Base-by-base conservation (phyloP, 805 yeast species). In the Priceomyces carsonii region DNA sequence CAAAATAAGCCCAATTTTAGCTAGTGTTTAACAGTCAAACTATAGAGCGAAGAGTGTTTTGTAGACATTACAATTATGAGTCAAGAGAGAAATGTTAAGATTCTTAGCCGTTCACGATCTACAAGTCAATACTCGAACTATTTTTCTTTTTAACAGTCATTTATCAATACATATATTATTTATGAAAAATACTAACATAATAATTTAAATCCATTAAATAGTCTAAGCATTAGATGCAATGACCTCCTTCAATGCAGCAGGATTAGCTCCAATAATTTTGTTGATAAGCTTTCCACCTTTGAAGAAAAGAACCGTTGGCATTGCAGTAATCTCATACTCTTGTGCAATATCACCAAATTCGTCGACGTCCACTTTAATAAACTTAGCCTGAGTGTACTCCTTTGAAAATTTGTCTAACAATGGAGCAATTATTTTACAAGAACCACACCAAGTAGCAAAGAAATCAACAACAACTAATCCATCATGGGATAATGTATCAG, bases 381-480 rank as follows among this genome's bases (percentile, higher is more conserved):
- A 91, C 51, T 73, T 77, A 51, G 83, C 87, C 36, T 70, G 65
- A 18, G 80, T 45, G 77, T 81, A 82, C 62, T 81, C 78, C 30
- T 65, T 62, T 27, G 89, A 71, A 57, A 90, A 82, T 63, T 84
- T 83, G 59, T 90, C 95, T 51, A 91, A 70, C 70, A 87, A 71
- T 52, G 99, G 99, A 37, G 96, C 90, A 67, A 93, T 84, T 80
- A 86, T 86, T 77, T 91, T 93, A 76, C 99, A 91, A 44, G 99
- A 98, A 51, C 97, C 97, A 69, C 99, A 91, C 97, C 98, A 93
- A 43, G 90, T 80, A 53, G 98, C 98, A 59, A 79, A 90, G 73
- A 91, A 93, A 73, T 93, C 98, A 50, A 93, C 87, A 51, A 93
- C 90, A 50, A 88, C 90, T 57, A 88, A 73, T 52, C 84, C 85